These are phyloP conservation scores for Cenchrus fungigraminus DNA, from an alignment of 176 grass and related monocot genomes.

Conservation along the genomic window DNA sequence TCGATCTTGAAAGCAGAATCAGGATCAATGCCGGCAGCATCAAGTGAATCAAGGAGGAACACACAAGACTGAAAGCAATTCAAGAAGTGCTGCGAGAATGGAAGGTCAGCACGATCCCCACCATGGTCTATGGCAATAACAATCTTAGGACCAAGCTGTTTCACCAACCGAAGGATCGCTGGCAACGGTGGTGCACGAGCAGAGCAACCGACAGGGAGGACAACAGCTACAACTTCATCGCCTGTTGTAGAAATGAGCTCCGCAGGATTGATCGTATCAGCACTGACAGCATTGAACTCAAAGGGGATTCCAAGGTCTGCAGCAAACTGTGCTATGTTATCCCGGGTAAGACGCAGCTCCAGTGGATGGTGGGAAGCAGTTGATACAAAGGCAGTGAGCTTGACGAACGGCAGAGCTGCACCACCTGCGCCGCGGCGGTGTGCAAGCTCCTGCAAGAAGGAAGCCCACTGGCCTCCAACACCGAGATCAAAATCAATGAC, in stretches of 20 bases:
- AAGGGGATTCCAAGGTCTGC: conserved; percentile 70
- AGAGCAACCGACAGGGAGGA: conserved; percentile 68
- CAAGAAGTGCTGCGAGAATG: conserved; percentile 73
- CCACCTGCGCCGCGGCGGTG: conserved; percentile 41
- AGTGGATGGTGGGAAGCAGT: conserved; percentile 61
- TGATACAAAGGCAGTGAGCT: conserved; percentile 73
- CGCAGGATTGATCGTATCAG: conserved; percentile 57
- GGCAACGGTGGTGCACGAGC: conserved; percentile 55
- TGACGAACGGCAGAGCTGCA: conserved; percentile 48
- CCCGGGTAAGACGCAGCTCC: conserved; percentile 71
- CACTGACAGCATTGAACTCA: conserved; percentile 62
- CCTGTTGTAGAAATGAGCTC: conserved; percentile 48
- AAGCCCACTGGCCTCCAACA: conserved; percentile 82
- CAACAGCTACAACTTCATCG: conserved; percentile 73
- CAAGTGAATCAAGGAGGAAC: conserved; percentile 86
- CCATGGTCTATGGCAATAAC: conserved; percentile 80
- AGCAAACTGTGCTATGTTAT: conserved; percentile 79
- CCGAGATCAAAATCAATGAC: conserved; percentile 89
- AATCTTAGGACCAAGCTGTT: conserved; percentile 77
- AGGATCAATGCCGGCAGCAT: conserved; percentile 64
- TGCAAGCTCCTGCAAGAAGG: conserved; percentile 90
- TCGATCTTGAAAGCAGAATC: conserved; percentile 78
- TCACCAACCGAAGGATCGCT: conserved; percentile 66
- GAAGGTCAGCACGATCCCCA: conserved; percentile 69
- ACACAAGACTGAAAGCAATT: conserved; percentile 78